Base-by-base conservation (phyloP, 345 rosid species). In the Rhodomyrtus tomentosa region DNA sequence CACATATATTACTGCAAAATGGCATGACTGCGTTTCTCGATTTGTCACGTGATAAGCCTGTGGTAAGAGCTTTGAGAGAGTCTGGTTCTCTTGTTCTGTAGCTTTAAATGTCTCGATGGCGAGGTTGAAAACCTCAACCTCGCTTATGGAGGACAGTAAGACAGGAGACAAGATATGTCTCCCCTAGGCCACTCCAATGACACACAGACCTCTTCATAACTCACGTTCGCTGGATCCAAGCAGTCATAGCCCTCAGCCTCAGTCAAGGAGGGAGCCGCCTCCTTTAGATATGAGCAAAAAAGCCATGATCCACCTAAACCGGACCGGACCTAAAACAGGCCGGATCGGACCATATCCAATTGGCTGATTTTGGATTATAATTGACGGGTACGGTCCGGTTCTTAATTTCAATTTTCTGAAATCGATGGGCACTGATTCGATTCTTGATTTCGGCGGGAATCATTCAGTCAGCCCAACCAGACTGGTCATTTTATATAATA, bases 11-110 rank as follows among this genome's bases (percentile, higher is more conserved):
- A 6, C 38, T 27, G 0, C 21, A 56, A 56, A 56, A 56, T 18
- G n/a, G 0, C 36, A 0, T 14, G 38, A 0, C 38, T 0, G 1
- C 38, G 0, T 27, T 20, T 27, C 38, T 27, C 38, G 72, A 27
- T 32, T 32, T 42, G 1, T 32, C 32, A 62, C 42, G 0, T 0
- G 74, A 62, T 32, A 62, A 32, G 42, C 12, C 0, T 29, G 73
- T 6, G 73, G 29, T 29, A 32, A 59, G 73, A 59, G 73, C 16
- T 85, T 51, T 88, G 52, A 14, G 38, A 29, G 15, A 29, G 16
- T 0, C 0, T 29, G 40, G 21, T 59, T 59, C 73, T 14, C 72
- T 58, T 54, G 27, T 21, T 24, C 58, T 55, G n/a, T 5, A 55
- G 16, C 62, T 29, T 10, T 21, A 21, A 21, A 29, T 59, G 40